Evolutionary conservation across 2,329 filamentous ascomycete genomes (phyloP).

Genomic region (Aureobasidium leucospermi): DNA sequence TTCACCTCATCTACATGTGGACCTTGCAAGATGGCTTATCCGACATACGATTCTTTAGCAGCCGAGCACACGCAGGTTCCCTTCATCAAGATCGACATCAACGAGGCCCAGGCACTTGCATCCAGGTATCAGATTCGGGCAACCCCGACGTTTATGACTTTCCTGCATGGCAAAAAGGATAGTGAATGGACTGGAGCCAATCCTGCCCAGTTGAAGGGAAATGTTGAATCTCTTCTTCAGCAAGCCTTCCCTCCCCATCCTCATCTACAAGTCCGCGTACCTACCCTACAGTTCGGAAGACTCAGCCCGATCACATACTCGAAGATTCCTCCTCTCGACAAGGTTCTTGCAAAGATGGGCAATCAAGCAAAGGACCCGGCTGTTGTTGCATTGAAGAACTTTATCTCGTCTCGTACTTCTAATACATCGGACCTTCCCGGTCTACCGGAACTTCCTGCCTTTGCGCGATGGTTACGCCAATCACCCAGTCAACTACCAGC

Average conservation of each 20-base stretch:
- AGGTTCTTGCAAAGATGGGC: conserved; percentile 73
- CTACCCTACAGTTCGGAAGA: conserved; percentile 58
- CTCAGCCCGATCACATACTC: conserved; percentile 64
- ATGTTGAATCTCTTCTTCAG: conserved; percentile 65
- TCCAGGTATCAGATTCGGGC: conserved; percentile 61
- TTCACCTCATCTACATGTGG: conserved; percentile 85
- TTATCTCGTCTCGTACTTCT: conserved; percentile 56
- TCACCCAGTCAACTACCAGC: conserved; percentile 49
- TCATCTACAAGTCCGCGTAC: conserved; percentile 64
- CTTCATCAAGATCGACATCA: conserved; percentile 79
- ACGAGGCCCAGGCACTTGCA: conserved; percentile 52
- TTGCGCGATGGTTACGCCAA: conserved; percentile 55
- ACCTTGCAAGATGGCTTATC: conserved; percentile 78
- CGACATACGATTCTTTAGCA: conserved; percentile 72
- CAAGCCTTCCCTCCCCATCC: conserved; percentile 70
- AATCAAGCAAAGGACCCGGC: conserved; percentile 49
- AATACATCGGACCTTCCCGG: conserved; percentile 57
- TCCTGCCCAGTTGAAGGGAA: conserved; percentile 57
- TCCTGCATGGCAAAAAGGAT: conserved; percentile 65
- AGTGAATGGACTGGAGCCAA: conserved; percentile 78
- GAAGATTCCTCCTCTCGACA: conserved; percentile 75
- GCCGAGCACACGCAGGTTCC: conserved; percentile 60
- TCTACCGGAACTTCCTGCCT: conserved; percentile 61
- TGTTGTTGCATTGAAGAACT: conserved; percentile 59
- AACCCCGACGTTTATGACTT: conserved; percentile 86